Percentiles rank a stretch among this genome's conserved stretches.
These are phyloP conservation scores for Singerocomus rubriflavus DNA, from an alignment of 1,284 basidiomycete genomes.

Conservation along the genomic window DNA sequence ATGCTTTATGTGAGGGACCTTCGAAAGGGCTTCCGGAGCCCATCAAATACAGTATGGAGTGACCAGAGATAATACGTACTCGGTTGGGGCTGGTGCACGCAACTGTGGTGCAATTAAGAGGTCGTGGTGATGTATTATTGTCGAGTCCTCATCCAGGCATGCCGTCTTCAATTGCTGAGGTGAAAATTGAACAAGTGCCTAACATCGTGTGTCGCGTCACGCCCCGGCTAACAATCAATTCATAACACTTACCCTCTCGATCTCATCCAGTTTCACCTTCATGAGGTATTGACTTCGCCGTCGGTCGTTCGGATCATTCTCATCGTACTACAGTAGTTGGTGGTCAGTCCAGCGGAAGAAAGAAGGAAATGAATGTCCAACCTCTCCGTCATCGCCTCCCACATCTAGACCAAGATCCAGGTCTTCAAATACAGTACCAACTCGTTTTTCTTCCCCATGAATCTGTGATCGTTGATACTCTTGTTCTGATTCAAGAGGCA, in stretches of 20 bases:
- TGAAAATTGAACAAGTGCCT: slow-evolving; percentile 70
- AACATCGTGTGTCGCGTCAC: slow-evolving; percentile 6
- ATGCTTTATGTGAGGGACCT: slow-evolving; percentile 28
- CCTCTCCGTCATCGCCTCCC: slow-evolving; percentile 33
- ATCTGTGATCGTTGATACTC: slow-evolving; percentile 41
- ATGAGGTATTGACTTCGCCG: slow-evolving; percentile 68
- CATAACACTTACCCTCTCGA: slow-evolving; percentile 55
- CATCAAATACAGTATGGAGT: slow-evolving; percentile 15
- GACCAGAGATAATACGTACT: slow-evolving; percentile 20
- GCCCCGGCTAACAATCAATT: not conserved
- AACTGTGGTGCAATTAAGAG: slow-evolving; percentile 27
- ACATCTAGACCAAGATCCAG: slow-evolving; percentile 66
- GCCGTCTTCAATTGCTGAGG: slow-evolving; percentile 55
- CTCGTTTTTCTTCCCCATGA: slow-evolving; percentile 55
- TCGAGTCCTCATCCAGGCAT: slow-evolving; percentile 41
- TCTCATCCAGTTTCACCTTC: slow-evolving; percentile 68
- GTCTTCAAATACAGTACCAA: slow-evolving; percentile 68
- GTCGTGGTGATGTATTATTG: slow-evolving; percentile 16
- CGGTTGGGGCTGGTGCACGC: slow-evolving; percentile 2
- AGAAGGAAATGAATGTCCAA: slow-evolving; percentile 7
- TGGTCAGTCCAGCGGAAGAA: slow-evolving; percentile 12
- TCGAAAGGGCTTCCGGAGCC: slow-evolving; percentile 8
- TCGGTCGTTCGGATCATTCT: slow-evolving; percentile 65
- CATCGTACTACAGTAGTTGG: slow-evolving; percentile 48
- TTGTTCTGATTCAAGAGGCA: slow-evolving; percentile 30